Evolutionary conservation across 129 eudicot species (phyloP), one percentile per base, ranked within the genome.

Genomic region (Lactuca sativa): DNA sequence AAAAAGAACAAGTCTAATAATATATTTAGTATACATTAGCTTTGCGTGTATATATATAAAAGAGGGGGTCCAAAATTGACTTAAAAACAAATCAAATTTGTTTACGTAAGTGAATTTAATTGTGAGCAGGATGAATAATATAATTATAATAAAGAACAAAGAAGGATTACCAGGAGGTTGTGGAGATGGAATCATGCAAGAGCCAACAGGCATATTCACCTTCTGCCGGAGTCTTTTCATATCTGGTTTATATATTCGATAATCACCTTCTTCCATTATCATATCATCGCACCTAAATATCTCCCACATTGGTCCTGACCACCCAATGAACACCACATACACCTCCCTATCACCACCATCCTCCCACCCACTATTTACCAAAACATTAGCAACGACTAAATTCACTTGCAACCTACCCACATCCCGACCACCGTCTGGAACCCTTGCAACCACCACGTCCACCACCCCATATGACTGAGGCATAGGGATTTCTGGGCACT

Each of bases 241-340:
- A 34, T 86, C 82, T 53, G 96, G 90, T 48, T 67, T 82, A 62
- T 89, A 89, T 47, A 89, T 77, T 82, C 80, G 82, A 30, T 64
- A 74, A 57, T 86, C 81, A 13, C 77, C 79, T 59, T 70, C 90
- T 74, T 84, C 76, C 86, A 83, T 82, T 9, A 86, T 16, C 47
- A 86, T 76, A 73, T 90, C 96, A 58, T 90, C 95, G 82, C 96
- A 90, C 85, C 83, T 82, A 72, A 90, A 90, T 4, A 86, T 82
- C 74, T 86, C 96, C 84, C 75, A 69, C 96, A 90, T 90, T 25
- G 95, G 86, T 10, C 81, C 86, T 60, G 82, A 84, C 36, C 74
- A 25, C 32, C 95, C 85, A 5, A 84, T 49, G 62, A 90, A 86
- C 74, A 90, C 96, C 9, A 72, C 90, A 57, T 80, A 84, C 33